These are phyloP conservation scores for Ganoderma leucocontextum DNA, from an alignment of 1,284 basidiomycete species.

Conservation along the genomic window DNA sequence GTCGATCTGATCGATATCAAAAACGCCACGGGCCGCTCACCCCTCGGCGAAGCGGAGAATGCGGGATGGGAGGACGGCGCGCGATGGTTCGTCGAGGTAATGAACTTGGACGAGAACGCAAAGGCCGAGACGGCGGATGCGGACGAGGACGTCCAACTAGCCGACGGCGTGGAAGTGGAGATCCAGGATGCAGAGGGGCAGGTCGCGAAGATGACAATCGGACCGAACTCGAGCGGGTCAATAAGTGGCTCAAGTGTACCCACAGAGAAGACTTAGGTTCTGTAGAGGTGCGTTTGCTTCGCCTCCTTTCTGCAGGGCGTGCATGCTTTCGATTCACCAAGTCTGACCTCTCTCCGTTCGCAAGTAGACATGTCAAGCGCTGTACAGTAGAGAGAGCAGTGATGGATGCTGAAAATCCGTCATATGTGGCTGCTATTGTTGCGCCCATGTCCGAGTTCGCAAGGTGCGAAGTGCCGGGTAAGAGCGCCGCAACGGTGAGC, in stretches of 20 bases:
- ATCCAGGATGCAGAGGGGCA: constrained; percentile 15
- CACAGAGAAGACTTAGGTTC: constrained; percentile 1
- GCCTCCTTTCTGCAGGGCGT: neutral
- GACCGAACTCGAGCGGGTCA: neutral
- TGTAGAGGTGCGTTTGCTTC: constrained; percentile 2
- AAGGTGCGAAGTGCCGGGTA: neutral
- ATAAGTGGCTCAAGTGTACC: neutral
- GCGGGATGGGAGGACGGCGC: constrained; percentile 84
- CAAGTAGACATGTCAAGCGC: neutral
- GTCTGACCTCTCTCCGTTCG: neutral
- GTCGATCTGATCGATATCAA: constrained; percentile 75
- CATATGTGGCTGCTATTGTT: neutral
- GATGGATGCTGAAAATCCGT: neutral
- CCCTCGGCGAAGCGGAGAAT: constrained; percentile 80
- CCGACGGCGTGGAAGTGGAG: constrained; percentile 56
- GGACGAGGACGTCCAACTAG: constrained; percentile 42
- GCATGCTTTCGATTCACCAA: neutral
- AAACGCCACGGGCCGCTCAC: constrained; percentile 73
- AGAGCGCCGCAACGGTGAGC: neutral
- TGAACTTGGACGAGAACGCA: constrained; percentile 67
- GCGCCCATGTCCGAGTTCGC: neutral
- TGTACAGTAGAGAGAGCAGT: neutral
- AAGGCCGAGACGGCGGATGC: constrained; percentile 44
- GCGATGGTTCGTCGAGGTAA: constrained; percentile 77
- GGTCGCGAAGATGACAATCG: constrained; percentile 12